These are phyloP conservation scores for Babesia caballi DNA, from an alignment of 169 alveolate genomes.

Conservation along the genomic window DNA sequence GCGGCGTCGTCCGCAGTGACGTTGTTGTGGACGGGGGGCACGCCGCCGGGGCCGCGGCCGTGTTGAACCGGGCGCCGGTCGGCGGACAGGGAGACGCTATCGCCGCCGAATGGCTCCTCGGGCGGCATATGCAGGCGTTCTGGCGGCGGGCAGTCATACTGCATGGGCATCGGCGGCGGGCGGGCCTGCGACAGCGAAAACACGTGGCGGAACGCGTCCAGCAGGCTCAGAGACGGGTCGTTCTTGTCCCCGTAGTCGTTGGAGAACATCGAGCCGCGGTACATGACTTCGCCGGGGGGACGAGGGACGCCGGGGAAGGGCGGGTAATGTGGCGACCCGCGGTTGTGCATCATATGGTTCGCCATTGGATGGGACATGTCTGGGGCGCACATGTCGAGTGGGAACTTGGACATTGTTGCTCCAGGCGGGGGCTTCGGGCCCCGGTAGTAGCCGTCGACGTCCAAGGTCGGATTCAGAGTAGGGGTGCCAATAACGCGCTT, in stretches of 20 bases:
- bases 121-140: too few relatives aligned
- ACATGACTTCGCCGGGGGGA: neutral
- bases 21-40: neutral
- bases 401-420: neutral
- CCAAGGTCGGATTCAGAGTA: neutral
- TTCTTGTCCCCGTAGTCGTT: conserved; percentile 50
- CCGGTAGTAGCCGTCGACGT: neutral
- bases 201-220: conserved; percentile 44
- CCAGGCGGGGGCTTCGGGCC: neutral
- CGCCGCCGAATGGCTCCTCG: too few relatives aligned
- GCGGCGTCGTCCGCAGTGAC: conserved; percentile 9
- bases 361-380: neutral
- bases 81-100: neutral
- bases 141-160: neutral
- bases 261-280: conserved; percentile 47
- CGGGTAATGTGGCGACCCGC: neutral
- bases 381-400: too few relatives aligned
- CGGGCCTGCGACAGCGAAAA: conserved; percentile 24
- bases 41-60: neutral
- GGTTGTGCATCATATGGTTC: neutral
- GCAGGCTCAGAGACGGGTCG: conserved; percentile 48
- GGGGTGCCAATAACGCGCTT: neutral
- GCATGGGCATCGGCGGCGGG: neutral
- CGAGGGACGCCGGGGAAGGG: neutral
- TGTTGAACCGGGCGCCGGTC: neutral